Evolutionary conservation across 768 basidiomycete genomes (phyloP), one percentile per base, ranked within the genome.

Genomic region (Neoboletus magnificus): DNA sequence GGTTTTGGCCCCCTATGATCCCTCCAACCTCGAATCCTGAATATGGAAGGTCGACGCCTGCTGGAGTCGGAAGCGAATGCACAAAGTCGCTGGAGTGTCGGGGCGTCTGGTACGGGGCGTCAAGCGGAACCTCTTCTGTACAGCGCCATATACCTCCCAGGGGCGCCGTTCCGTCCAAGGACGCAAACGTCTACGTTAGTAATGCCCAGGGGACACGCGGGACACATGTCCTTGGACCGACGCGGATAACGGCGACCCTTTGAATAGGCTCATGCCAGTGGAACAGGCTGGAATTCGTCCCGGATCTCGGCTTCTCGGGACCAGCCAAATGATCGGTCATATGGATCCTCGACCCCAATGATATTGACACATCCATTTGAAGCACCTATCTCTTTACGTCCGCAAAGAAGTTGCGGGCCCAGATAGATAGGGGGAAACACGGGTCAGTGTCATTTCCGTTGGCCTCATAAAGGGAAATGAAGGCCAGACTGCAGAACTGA

Each of bases 131-230:
- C 10, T 51, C 57, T 15, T 55, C 53, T 6, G 48, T 50, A 25
- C 55, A 51, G 37, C 51, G 41, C 44, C 49, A 55, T 15, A 32
- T 54, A 8, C 30, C 50, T 46, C 2, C 50, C 41, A 0, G 58
- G 50, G 16, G 43, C 42, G 25, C 29, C 44, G 35, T 56, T 55
- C 2, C 55, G 46, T 37, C 56, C 58, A 20, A 56, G 56, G 15
- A 49, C 16, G 45, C 47, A 42, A 15, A 27, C 27, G 27, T 27
- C 27, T 27, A 52, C 58, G 1, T n/a, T n/a, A n/a, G n/a, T n/a
- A n/a, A n/a, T n/a, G n/a, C n/a, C 48, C 54, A 37, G 12, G 4
- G 20, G 4, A 11, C 15, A 33, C 10, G 5, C 11, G 6, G 15
- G 12, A 33, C 22, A 55, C 53, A 22, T 40, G 27, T 56, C 27